Evolutionary conservation across 306 rosid species (phyloP), one percentile per base, ranked within the genome.

Genomic region (Cucumis cinereus): DNA sequence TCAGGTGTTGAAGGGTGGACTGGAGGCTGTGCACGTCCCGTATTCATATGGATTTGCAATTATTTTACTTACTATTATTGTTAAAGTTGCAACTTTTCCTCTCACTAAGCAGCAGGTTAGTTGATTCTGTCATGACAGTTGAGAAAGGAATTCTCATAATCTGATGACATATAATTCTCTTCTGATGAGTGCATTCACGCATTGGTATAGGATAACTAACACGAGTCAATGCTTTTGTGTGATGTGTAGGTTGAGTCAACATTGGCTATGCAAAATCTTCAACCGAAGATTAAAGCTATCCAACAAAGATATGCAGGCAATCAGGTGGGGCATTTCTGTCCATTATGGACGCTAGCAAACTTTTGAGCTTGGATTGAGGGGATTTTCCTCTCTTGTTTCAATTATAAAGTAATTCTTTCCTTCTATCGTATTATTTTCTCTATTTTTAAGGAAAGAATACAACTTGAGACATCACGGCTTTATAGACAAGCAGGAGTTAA

Each of bases 191-290:
- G 76, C 45, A 23, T 7, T 56, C 5, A 12, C 17, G 7, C 15
- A 7, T 8, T 15, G 55, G 59, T 15, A 24, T 24, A 14, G 62
- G 80, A 33, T 35, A 13, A 33, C 4, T 41, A 22, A 41, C 3
- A 10, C 10, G 50, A 67, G 8, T 15, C 8, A 13, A 28, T 16
- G 60, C 52, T 7, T 73, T 55, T 77, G 38, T 77, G 28, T 63
- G 50, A 79, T 80, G 24, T 76, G 77, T 68, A 95, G 99, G 99
- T 92, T 43, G 99, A 95, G 80, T 95, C 99, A 38, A 89, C 97
- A 41, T 74, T 95, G 77, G 99, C 99, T 64, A 95, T 95, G 98
- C 99, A 95, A 86, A 95, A 90, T 83, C 96, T 95, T 82, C 98
- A 95, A 81, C 99, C 99, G 26, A 95, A 95, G 84, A 80, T 95